Base-by-base conservation (phyloP, 768 basidiomycete genomes). In the Hypholoma fasciculare region DNA sequence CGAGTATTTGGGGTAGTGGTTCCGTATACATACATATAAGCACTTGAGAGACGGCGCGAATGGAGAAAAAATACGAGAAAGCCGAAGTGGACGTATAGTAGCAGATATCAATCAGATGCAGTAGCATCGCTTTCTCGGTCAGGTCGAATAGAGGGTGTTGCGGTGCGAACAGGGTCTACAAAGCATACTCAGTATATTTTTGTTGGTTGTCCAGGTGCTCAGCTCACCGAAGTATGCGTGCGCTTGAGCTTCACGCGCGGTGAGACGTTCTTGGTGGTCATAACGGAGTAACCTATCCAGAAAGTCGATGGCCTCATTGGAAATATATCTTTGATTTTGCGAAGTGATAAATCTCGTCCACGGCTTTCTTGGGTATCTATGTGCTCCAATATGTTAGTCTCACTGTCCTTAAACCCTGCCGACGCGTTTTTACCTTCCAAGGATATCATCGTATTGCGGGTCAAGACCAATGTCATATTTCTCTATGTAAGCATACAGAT, bases 391-490 rank as follows among this genome's bases (percentile, higher is more conserved):
- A 61, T 36, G 61, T 57, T 34, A 46, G n/a, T 11, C 27, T 42
- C 36, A 16, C 3, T 20, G 14, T 23, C 16, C 34, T 34, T 26
- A 13, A 34, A 20, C 51, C 51, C 26, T 56, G 23, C 14, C 40
- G 38, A 27, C 39, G 23, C 44, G 44, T 27, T 51, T 26, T 46
- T 65, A 86, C 88, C 92, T 89, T 72, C 91, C 92, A 64, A 98
- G 82, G 43, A 98, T 84, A 60, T 96, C 95, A 67, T 98, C 95
- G 66, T 96, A 97, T 70, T 95, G 94, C n/a, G 92, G 83, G 70
- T 97, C 95, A 48, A 98, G 85, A 44, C 92, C 90, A 58, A 98
- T 97, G 69, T 91, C 89, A 76, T 98, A 98, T 76, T 93, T 94
- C 72, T 95, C 92, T 60, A 94, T 85, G 73, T 98, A 98, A 39